Conservation (phyloP, 306 rosid species). For the Albizia julibrissin region DNA sequence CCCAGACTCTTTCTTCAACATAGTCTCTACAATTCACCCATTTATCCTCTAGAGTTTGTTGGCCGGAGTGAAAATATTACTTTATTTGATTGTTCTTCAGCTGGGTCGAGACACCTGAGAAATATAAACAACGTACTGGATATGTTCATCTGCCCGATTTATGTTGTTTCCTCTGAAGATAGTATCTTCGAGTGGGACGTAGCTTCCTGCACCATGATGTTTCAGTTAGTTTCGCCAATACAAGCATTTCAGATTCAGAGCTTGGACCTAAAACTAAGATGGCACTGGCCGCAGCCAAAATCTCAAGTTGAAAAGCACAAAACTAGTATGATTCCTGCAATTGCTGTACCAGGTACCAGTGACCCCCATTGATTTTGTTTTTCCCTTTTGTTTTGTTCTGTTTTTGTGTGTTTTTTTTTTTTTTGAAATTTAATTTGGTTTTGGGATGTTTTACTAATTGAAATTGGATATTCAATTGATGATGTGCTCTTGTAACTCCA, state of each 20-base stretch:
- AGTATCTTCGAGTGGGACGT: neutral
- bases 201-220: slow-evolving; percentile 26
- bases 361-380: neutral
- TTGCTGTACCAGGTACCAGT: neutral
- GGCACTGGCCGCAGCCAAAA: neutral
- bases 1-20: neutral
- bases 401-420: neutral
- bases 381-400: too few species aligned
- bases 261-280: too few species aligned
- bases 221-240: neutral
- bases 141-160: slow-evolving; percentile 4
- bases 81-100: slow-evolving; percentile 23
- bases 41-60: neutral
- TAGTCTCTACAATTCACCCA: neutral
- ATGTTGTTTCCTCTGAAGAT: neutral
- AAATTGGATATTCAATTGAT: too few species aligned
- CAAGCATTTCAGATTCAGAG: neutral
- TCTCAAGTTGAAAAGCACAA: neutral
- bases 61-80: neutral
- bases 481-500: too few species aligned
- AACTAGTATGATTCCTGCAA: neutral
- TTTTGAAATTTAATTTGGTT: neutral
- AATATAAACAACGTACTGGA: neutral
- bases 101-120: neutral
- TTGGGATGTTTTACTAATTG: neutral